Evolutionary conservation across 495 filamentous ascomycete species (phyloP), one percentile per base, ranked within the genome.

Genomic region (Aspergillus heteromorphus): DNA sequence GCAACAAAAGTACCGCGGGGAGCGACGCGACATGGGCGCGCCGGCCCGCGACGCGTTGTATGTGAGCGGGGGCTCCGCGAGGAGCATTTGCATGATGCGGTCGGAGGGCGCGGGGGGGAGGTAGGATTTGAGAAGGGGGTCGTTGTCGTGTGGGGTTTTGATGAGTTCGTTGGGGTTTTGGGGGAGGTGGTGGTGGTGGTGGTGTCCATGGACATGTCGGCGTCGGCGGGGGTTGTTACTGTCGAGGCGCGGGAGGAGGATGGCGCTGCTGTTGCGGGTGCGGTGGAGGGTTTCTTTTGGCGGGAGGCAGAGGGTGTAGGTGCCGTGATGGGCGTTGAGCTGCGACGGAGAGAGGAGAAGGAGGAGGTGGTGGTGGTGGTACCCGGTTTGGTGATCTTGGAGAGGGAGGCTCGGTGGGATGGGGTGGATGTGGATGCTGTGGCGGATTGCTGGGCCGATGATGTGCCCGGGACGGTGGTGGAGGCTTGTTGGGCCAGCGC

Each of bases 1-100:
- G 63, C 87, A 88, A 72, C 91, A 96, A 64, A 96, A 96, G 21
- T 67, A 64, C 48, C 90, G 76, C 49, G 77, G 72, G n/a, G 88
- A 83, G 48, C 81, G 83, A 48, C 55, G 63, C 4, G 73, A 61
- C 0, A 73, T 56, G 2, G 81, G 73, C 53, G 83, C 82, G 10
- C 71, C 74, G 0, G 80, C 84, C n/a, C 87, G 77, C 21, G 91
- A 85, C 25, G 87, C 88, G 48, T 82, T 79, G 66, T 95, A 96
- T n/a, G 80, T 83, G 25, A 96, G 70, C 18, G 91, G 87, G 21
- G 88, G 87, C 34, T 83, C 84, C 1, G 82, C 69, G 7, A 93
- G 66, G 27, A 96, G 72, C 8, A 78, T 77, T 50, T 84, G 77
- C 60, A 96, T 78, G 59, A 89, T 79, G 7, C 78, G 83, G 34